Conservation (phyloP, 176 grass and related monocot species). For the Aegilops sharonensis region DNA sequence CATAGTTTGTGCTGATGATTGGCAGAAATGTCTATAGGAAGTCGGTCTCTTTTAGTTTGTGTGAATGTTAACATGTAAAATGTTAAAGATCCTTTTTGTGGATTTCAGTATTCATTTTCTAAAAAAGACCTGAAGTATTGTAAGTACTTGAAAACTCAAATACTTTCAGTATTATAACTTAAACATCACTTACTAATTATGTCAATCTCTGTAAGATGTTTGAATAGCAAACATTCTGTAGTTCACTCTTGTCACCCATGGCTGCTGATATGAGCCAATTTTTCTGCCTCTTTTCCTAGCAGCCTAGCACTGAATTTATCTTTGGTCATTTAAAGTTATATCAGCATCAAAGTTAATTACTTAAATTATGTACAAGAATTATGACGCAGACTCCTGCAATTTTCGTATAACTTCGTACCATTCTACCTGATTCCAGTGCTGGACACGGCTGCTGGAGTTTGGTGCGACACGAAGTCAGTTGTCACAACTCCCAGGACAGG, state of each 20-base stretch:
- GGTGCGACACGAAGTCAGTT: slow-evolving; percentile 94
- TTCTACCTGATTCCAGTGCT: slow-evolving; percentile 68
- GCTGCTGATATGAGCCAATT: not conserved
- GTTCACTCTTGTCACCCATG: slow-evolving; percentile 7
- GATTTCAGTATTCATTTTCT: slow-evolving; percentile 6
- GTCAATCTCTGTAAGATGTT: not conserved
- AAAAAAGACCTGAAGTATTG: not conserved
- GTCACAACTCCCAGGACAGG: slow-evolving; percentile 94
- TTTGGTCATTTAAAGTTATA: slow-evolving; percentile 11
- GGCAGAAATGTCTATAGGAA: not conserved
- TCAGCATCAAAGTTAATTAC: not conserved
- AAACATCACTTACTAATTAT: slow-evolving; percentile 1
- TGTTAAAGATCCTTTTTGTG: not conserved
- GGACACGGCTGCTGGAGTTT: slow-evolving; percentile 98
- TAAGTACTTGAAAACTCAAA: slow-evolving; percentile 11
- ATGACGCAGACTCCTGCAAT: not conserved
- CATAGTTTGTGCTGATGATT: not conserved
- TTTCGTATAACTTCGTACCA: slow-evolving; percentile 10
- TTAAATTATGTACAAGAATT: not conserved
- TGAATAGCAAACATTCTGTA: not conserved
- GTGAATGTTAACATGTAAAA: not conserved
- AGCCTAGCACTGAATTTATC: not conserved
- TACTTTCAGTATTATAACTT: slow-evolving; percentile 10
- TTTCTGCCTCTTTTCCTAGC: not conserved
- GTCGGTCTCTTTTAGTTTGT: not conserved